Conservation (phyloP, 176 grass and related monocot genomes). For the Musa schizocarpa region DNA sequence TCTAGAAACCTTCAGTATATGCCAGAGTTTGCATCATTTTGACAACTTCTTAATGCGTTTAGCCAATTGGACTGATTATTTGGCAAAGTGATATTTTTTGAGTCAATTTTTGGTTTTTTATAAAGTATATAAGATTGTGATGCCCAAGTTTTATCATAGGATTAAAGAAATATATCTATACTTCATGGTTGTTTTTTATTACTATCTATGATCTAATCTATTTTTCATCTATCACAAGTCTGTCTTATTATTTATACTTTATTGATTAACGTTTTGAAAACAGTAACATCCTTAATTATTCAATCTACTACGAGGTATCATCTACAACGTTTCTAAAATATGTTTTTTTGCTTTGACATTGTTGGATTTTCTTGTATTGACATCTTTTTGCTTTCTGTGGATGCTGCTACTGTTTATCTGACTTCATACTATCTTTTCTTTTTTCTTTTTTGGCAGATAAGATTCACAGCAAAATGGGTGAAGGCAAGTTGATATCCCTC, state of each 20-base stretch:
- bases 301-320: background rate
- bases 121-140: background rate
- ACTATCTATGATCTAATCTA: background rate
- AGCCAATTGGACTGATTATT: too few species aligned
- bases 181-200: background rate
- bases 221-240: too few species aligned
- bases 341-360: background rate
- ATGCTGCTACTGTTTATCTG: background rate
- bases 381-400: slow-evolving; percentile 1
- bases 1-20: too few species aligned
- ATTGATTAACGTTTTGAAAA: too few species aligned
- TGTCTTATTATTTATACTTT: too few species aligned
- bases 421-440: background rate
- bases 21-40: too few species aligned
- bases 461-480: slow-evolving; percentile 87
- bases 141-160: background rate
- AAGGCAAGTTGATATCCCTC: slow-evolving; percentile 45
- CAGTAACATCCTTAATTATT: background rate
- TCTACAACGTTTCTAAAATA: background rate
- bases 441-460: slow-evolving; percentile 37
- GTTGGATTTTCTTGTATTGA: background rate
- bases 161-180: background rate
- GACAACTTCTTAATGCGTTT: too few species aligned
- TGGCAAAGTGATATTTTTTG: too few species aligned
- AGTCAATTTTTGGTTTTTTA: too few species aligned